Percentiles rank a stretch among this genome's conserved stretches.
Conservation (phyloP, 192 early-diverging fungal species). For the Coemansia sp. region DNA sequence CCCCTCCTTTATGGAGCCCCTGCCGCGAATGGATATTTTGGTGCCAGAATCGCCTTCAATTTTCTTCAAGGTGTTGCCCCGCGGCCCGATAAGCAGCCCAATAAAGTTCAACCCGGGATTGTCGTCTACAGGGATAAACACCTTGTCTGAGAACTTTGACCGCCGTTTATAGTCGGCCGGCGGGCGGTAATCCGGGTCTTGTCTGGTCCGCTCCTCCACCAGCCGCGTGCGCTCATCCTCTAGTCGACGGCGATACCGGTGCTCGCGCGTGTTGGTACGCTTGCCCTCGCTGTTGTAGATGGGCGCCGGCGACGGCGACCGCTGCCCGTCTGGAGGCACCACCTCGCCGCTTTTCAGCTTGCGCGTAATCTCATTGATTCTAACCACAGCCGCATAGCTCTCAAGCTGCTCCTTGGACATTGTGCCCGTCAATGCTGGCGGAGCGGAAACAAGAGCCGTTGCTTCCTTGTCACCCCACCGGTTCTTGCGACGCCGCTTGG, state of each 20-base stretch:
- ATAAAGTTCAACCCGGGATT: conserved; percentile 98
- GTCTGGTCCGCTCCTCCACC: conserved; percentile 72
- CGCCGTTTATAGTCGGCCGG: conserved; percentile 87
- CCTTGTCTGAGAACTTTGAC: conserved; percentile 81
- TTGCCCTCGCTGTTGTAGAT: conserved; percentile 89
- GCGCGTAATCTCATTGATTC: conserved; percentile 87
- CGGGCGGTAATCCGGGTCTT: conserved; percentile 77
- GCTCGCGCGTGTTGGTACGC: conserved; percentile 93
- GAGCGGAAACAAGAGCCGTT: conserved; percentile 71
- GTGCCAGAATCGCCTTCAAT: conserved; percentile 91
- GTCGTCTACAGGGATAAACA: conserved; percentile 92
- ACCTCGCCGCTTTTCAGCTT: conserved; percentile 78
- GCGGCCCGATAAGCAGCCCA: conserved; percentile 92
- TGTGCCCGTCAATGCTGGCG: conserved; percentile 71
- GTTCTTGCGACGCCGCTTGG: conserved; percentile 67
- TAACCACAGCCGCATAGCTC: conserved; percentile 61
- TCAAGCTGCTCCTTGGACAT: conserved; percentile 80
- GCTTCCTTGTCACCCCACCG: conserved; percentile 84
- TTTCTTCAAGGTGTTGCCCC: conserved; percentile 94
- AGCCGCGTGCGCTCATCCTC: conserved; percentile 91
- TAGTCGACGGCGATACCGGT: conserved; percentile 81
- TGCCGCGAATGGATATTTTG: conserved; percentile 94
- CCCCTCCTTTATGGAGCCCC: conserved; percentile 95
- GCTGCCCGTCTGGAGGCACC: conserved; percentile 60
- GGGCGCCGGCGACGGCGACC: conserved; percentile 96